Base-by-base conservation (phyloP, 1,139 yeast species). In the Suhomyces panamericanus region DNA sequence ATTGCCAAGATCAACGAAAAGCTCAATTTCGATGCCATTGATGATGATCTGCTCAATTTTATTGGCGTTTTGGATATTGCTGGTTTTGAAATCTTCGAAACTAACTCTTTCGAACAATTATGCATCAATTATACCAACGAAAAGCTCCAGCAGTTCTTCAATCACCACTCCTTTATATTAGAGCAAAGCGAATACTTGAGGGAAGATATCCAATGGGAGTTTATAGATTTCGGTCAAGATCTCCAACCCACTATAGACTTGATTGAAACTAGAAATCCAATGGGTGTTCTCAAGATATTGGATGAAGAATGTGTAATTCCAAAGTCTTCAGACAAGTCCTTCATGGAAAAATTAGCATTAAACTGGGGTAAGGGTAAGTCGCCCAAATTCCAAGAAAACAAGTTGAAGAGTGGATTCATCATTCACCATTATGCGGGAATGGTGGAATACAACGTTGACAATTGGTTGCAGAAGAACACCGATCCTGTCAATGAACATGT, bases 271-370 rank as follows among this genome's bases (percentile, higher is more conserved):
- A 81, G 79, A 56, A 69, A 73, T 22, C 96, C 95, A 6, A 78
- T 90, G 68, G 97, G 98, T 46, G 78, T 95, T n/a, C 79, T 95
- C 49, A 86, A 96, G 15, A 76, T 90, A 28, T 74, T 95, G 37
- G 96, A 95, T 62, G 99, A 95, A 66, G 99, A 93, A 62, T 91
- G 98, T 56, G 87, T 93, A 32, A 86, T 95, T 68, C 98, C 99
- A 8, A 87, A 87, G 55, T 87, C 96, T 0, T 78, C 89, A 0
- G 98, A 95, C 61, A 70, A 75, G 44, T 77, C 95, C 0, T 93
- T 91, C 57, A 83, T 90, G 58, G 93, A 89, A 35, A 91, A 90
- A 60, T 71, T 95, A 44, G 78, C 83, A 35, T 66, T 73, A 7
- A 76, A 80, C 44, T 85, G 93, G 81, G 71, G 69, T 14, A 76